Conservation (phyloP, 1,139 yeast species). For the Saccharomyces hybrid region DNA sequence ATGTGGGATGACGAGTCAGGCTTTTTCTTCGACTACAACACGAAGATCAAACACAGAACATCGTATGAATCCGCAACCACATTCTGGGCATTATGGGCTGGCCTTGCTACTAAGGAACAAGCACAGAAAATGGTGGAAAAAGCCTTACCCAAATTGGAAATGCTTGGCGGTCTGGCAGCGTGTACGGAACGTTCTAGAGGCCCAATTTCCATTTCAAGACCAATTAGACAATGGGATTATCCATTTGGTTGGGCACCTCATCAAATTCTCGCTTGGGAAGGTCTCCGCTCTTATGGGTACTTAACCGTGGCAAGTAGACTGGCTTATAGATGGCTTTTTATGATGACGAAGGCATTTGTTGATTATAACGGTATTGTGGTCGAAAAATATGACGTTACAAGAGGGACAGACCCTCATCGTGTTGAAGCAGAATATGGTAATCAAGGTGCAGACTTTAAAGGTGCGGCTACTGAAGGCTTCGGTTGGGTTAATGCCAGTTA, state of each 20-base stretch:
- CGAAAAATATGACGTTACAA: constrained; percentile 88
- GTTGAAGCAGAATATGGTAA: constrained; percentile 97
- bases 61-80: constrained; percentile 82
- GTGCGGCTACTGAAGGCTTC: constrained; percentile 92
- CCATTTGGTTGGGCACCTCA: constrained; percentile 99
- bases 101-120: constrained; percentile 63
- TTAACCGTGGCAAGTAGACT: constrained; percentile 59
- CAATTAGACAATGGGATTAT: constrained; percentile 95
- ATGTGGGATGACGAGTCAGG: constrained; percentile 80
- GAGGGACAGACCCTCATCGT: constrained; percentile 76
- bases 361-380: constrained; percentile 94
- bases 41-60: constrained; percentile 48
- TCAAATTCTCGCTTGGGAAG: constrained; percentile 91
- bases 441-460: constrained; percentile 87
- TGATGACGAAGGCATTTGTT: constrained; percentile 88
- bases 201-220: constrained; percentile 56
- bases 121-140: constrained; percentile 55
- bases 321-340: constrained; percentile 77
- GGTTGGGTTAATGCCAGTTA: constrained; percentile 96
- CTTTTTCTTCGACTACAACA: constrained; percentile 78
- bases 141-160: constrained; percentile 69
- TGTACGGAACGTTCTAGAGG: constrained; percentile 80
- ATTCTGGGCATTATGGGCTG: constrained; percentile 90
- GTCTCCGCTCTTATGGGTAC: constrained; percentile 68
- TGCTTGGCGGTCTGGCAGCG: constrained; percentile 80